phyloP scores from a whole-genome alignment of 2,329 filamentous ascomycete genomes.

The Hypoxylon sp. region DNA sequence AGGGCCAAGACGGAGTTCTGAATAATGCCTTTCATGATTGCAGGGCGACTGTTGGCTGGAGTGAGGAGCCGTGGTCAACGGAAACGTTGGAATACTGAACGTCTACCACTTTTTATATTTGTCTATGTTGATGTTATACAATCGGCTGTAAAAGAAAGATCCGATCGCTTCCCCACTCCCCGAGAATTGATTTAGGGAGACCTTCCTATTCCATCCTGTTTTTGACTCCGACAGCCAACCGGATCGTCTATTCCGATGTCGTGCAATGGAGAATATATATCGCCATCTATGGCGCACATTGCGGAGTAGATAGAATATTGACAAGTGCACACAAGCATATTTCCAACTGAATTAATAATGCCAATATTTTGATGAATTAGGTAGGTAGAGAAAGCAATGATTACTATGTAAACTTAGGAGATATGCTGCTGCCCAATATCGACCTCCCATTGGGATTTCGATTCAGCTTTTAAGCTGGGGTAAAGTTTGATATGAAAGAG shows the following conservation, averaged over 20 bases:
- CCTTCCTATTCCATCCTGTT: slow-evolving; percentile 42
- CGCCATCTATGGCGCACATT: slow-evolving; percentile 38
- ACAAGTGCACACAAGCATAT: background rate
- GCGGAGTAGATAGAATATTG: slow-evolving; percentile 20
- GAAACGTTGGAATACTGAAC: slow-evolving; percentile 5
- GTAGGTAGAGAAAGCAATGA: background rate
- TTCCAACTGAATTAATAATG: background rate
- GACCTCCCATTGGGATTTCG: no score
- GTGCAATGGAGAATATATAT: slow-evolving; percentile 40
- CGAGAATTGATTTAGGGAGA: slow-evolving; percentile 28
- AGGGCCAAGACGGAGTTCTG: slow-evolving; percentile 31
- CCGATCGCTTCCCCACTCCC: slow-evolving; percentile 38
- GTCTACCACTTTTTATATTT: slow-evolving; percentile 28
- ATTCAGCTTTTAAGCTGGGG: no score
- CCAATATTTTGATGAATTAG: background rate
- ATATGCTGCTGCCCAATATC: no score
- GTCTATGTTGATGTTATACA: slow-evolving; percentile 12
- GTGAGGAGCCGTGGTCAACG: background rate
- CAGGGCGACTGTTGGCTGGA: background rate
- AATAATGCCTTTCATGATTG: slow-evolving; percentile 36
- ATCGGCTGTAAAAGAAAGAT: slow-evolving; percentile 45
- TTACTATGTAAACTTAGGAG: no score
- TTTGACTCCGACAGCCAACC: slow-evolving; percentile 37
- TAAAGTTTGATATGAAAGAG: no score
- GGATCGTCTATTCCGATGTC: slow-evolving; percentile 37